phyloP scores from a whole-genome alignment of 768 basidiomycete genomes.

The Glaciozyma martinii region DNA sequence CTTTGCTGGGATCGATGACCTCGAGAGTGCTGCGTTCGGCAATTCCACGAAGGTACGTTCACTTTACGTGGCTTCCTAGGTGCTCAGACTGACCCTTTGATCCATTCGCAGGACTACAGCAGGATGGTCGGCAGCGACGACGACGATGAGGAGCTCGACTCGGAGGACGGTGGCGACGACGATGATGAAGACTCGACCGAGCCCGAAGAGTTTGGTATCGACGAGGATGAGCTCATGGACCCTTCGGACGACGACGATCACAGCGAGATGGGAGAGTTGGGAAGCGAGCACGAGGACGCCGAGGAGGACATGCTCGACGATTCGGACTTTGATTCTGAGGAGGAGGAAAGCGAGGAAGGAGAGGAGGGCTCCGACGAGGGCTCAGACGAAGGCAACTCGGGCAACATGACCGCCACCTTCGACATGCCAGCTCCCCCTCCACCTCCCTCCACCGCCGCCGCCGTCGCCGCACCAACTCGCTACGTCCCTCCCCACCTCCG shows the following conservation, averaged over 20 bases:
- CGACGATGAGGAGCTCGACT: constrained; percentile 26
- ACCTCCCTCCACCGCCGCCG: neutral
- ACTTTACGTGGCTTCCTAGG: constrained; percentile 17
- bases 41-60: constrained; percentile 37
- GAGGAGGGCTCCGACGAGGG: too few species aligned
- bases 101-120: constrained; percentile 17
- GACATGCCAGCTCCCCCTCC: constrained; percentile 1
- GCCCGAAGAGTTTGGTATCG: constrained; percentile 15
- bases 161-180: constrained; percentile 7
- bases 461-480: constrained; percentile 33
- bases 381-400: neutral
- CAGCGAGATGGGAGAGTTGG: constrained; percentile 21
- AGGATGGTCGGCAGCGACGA: constrained; percentile 34
- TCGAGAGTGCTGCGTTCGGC: constrained; percentile 34
- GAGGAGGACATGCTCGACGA: constrained; percentile 36
- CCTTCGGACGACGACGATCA: constrained; percentile 24
- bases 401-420: neutral
- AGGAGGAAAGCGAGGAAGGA: constrained; percentile 20
- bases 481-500: constrained; percentile 81
- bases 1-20: constrained; percentile 48
- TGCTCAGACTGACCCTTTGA: neutral
- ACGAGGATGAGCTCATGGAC: constrained; percentile 21
- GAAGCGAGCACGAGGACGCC: constrained; percentile 18
- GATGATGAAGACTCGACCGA: constrained; percentile 9
- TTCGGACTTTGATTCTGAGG: constrained; percentile 42